phyloP scores from a whole-genome alignment of 2,329 filamentous ascomycete species.

The Fusarium robinianum region DNA sequence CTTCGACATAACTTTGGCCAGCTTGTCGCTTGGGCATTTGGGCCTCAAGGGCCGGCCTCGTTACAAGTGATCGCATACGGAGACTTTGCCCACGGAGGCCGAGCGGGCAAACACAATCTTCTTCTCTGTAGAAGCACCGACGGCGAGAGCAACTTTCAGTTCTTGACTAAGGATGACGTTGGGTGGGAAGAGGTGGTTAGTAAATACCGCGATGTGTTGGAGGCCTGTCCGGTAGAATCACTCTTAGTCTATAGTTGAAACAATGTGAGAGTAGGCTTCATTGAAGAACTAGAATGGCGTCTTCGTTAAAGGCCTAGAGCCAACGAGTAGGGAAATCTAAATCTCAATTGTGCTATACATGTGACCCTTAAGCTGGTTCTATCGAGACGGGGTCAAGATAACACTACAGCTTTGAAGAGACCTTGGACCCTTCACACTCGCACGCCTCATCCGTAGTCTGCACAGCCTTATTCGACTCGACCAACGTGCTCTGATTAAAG shows the following conservation, averaged over 20 bases:
- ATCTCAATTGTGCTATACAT: too few species aligned
- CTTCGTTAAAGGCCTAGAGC: too few species aligned
- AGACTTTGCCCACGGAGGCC: constrained; percentile 1
- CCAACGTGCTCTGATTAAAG: constrained; percentile 23
- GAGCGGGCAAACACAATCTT: not conserved
- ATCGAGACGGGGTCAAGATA: too few species aligned
- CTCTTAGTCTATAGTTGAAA: too few species aligned
- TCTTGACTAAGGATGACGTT: not conserved
- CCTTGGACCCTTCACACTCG: constrained; percentile 6
- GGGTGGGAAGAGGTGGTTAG: constrained; percentile 1
- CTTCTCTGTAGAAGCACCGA: not conserved
- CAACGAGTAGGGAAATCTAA: too few species aligned
- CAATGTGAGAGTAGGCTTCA: too few species aligned
- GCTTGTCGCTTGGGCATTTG: constrained; percentile 11
- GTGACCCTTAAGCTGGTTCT: too few species aligned
- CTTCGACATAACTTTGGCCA: not conserved
- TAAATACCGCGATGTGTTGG: not conserved
- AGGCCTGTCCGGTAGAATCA: constrained; percentile 1
- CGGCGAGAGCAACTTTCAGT: not conserved
- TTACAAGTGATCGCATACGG: constrained; percentile 6
- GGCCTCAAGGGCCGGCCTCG: not conserved
- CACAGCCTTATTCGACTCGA: constrained; percentile 5
- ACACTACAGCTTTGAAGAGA: constrained; percentile 18
- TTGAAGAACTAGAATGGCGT: too few species aligned
- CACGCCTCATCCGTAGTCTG: not conserved